Base-by-base conservation (phyloP, 2,329 filamentous ascomycete species). In the Clonostachys rosea region DNA sequence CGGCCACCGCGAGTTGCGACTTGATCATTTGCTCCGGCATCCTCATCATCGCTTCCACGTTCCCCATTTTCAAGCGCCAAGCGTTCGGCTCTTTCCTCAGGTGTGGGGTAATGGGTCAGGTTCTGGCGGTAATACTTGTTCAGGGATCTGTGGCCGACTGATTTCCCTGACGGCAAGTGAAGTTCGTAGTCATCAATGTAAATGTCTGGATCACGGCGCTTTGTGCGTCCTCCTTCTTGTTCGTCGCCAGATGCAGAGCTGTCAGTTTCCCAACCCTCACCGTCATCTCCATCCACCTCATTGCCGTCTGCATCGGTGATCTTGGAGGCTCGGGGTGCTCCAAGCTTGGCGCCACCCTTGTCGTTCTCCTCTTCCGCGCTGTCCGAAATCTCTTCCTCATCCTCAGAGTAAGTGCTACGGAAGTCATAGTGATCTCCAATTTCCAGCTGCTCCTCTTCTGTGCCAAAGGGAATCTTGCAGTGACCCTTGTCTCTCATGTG, bases 371-470 rank as follows among this genome's bases (percentile, higher is more conserved):
- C 65, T 5, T 67, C 63, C 12, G 74, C 75, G 18, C 84, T 81
- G 6, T 81, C 79, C 2, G 79, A 41, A 17, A 46, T 44, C 20
- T 51, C 81, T 2, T 83, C 79, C 14, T 80, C 88, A 11, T 77
- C 82, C 58, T 97, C 94, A 0, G 91, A 94, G 65, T 99, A 99
- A 2, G 94, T 96, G 68, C 88, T 89, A 54, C 89, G 81, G 77
- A 99, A 99, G 63, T 99, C 94, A 67, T 99, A 99, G 66, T 89
- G 96, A 54, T 97, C 89, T 48, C 94, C 94, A 59, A 99, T 89
- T 47, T 95, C 90, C 33, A 97, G 79, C 70, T 96, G 90, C 61
- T 97, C 91, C 35, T 87, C 86, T 62, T 96, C 89, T 0, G 84
- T 86, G 45, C 86, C 84, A 65, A 92, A 99, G 0, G 90, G 91